These are phyloP conservation scores for Penicillium sp. DNA, from an alignment of 2,329 filamentous ascomycete species.

Conservation along the genomic window DNA sequence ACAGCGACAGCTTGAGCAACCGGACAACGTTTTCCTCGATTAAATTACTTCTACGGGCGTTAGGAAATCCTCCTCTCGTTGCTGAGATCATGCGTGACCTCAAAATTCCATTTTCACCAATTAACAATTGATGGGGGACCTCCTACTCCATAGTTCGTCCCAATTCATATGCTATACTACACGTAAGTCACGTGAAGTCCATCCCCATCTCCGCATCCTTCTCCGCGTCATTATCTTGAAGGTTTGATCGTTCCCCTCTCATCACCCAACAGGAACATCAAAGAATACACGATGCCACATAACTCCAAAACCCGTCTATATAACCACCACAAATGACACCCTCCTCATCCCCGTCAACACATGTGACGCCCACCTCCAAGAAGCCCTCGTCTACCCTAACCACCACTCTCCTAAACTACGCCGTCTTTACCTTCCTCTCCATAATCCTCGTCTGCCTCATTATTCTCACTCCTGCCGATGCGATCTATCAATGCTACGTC, in stretches of 20 bases:
- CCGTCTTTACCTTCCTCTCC: conserved; percentile 76
- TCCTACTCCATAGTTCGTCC: no score
- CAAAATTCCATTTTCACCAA: no score
- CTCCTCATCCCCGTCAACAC: conserved; percentile 60
- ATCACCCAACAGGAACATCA: neutral
- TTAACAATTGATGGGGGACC: no score
- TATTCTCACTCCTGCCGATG: conserved; percentile 78
- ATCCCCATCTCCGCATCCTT: neutral
- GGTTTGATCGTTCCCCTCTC: neutral
- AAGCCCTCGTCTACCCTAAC: neutral
- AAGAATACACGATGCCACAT: neutral
- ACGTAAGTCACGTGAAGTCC: neutral
- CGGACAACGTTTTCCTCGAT: no score
- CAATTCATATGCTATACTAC: neutral
- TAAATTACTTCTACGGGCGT: no score
- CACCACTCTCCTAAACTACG: conserved; percentile 70
- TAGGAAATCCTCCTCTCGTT: no score
- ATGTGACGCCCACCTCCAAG: neutral
- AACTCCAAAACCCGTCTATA: neutral
- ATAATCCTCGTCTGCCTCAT: conserved; percentile 74
- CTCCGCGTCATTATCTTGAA: neutral
- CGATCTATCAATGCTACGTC: conserved; percentile 75
- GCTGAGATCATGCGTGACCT: no score
- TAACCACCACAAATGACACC: neutral
- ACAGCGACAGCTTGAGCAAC: no score